Conservation (phyloP, 2,329 filamentous ascomycete species). For the Clarireedia sp. region DNA sequence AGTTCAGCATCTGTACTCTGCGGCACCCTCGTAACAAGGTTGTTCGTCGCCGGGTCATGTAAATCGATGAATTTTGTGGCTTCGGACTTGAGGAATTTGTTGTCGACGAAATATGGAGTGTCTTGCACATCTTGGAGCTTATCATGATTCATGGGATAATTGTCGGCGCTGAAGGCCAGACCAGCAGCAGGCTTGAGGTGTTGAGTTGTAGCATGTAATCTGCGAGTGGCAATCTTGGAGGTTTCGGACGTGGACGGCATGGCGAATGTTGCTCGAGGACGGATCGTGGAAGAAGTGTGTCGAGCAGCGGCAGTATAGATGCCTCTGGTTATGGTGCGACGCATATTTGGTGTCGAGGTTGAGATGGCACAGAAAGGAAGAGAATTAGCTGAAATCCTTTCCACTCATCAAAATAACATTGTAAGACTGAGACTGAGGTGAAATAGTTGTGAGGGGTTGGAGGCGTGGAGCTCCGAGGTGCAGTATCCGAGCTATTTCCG, state of each 20-base stretch:
- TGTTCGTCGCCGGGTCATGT: conserved; percentile 77
- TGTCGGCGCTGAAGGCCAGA: conserved; percentile 48
- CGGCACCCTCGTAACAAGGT: conserved; percentile 74
- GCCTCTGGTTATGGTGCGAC: conserved; percentile 24
- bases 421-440: too few species aligned
- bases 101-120: conserved; percentile 77
- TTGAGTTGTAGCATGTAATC: conserved; percentile 49
- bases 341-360: conserved; percentile 20
- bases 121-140: conserved; percentile 59
- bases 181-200: conserved; percentile 46
- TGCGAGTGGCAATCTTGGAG: conserved; percentile 36
- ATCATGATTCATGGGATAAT: conserved; percentile 65
- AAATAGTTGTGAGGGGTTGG: too few species aligned
- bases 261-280: conserved; percentile 16
- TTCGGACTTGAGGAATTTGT: conserved; percentile 62
- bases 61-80: conserved; percentile 70
- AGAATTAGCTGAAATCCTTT: too few species aligned
- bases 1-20: conserved; percentile 75
- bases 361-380: background rate
- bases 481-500: too few species aligned
- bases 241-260: conserved; percentile 21
- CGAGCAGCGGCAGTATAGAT: conserved; percentile 19
- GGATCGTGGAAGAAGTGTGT: conserved; percentile 19
- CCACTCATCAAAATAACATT: too few species aligned
- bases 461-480: too few species aligned